Evolutionary conservation across 345 rosid species (phyloP).

Genomic region (Gossypioides kirkii): DNA sequence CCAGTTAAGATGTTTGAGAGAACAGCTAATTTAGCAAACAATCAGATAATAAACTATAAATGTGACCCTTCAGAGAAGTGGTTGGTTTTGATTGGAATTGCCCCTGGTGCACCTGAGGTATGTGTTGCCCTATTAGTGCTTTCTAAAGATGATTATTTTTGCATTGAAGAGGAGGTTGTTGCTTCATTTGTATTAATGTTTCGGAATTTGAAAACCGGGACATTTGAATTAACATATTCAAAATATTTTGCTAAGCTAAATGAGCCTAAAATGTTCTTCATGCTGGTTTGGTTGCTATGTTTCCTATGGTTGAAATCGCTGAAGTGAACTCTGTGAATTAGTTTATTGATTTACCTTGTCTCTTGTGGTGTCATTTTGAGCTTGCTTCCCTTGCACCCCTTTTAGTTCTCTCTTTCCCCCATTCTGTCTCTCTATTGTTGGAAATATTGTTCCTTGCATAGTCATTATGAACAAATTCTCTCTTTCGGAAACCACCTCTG

Average conservation of each 20-base stretch:
- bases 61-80: constrained; percentile 96
- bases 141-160: background rate
- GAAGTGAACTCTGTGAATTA: background rate
- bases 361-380: background rate
- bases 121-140: constrained; percentile 1
- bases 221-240: background rate
- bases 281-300: background rate
- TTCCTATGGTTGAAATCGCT: background rate
- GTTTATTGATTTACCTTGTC: background rate
- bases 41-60: constrained; percentile 92
- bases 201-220: background rate
- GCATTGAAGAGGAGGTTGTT: background rate
- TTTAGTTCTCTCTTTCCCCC: background rate
- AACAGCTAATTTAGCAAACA: constrained; percentile 84
- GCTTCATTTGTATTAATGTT: background rate
- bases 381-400: background rate
- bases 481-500: background rate
- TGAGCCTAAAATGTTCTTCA: background rate
- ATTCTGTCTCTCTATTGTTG: background rate
- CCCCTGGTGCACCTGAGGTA: constrained; percentile 98
- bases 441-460: background rate
- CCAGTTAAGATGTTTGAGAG: constrained; percentile 97
- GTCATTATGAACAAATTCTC: background rate
- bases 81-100: constrained; percentile 95
- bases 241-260: background rate